These are phyloP conservation scores for Hypholoma sublateritium DNA, from an alignment of 768 basidiomycete species.

Conservation along the genomic window DNA sequence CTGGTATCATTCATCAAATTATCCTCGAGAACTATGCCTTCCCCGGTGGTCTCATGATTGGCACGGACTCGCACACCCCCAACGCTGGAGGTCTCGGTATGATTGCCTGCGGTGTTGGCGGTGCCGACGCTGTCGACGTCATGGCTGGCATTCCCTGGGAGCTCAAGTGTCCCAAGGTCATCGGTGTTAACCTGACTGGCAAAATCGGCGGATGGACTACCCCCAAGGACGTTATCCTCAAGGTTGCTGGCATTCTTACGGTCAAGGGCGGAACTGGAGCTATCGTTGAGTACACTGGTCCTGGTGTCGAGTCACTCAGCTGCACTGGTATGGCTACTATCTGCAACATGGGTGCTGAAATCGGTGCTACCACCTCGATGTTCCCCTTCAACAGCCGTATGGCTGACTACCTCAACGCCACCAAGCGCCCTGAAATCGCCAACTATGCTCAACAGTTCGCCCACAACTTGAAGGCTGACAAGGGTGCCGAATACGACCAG, in stretches of 20 bases:
- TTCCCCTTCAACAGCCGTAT: conserved; percentile 99
- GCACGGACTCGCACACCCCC: conserved; percentile 98
- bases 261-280: conserved; percentile 99
- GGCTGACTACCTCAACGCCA: conserved; percentile 92
- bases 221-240: conserved; percentile 98
- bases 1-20: conserved; percentile 99
- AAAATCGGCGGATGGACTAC: conserved; percentile 97
- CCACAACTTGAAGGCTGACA: conserved; percentile 88
- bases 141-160: conserved; percentile 99
- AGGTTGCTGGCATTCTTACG: conserved; percentile 97
- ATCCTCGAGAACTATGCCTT: conserved; percentile 99
- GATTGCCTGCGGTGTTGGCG: conserved; percentile 99
- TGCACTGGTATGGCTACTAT: conserved; percentile 99
- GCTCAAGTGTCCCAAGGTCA: conserved; percentile 98
- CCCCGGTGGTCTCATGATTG: conserved; percentile 99
- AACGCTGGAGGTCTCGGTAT: conserved; percentile 99
- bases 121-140: conserved; percentile 98
- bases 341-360: conserved; percentile 99
- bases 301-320: conserved; percentile 94
- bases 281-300: conserved; percentile 95
- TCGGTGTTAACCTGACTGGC: conserved; percentile 95
- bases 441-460: conserved; percentile 86
- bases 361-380: conserved; percentile 96
- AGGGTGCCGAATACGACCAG: conserved; percentile 91
- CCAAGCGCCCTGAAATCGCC: conserved; percentile 85